Evolutionary conservation across 129 eudicot species (phyloP), one percentile per base, ranked within the genome.

Genomic region (Flaveria robusta): DNA sequence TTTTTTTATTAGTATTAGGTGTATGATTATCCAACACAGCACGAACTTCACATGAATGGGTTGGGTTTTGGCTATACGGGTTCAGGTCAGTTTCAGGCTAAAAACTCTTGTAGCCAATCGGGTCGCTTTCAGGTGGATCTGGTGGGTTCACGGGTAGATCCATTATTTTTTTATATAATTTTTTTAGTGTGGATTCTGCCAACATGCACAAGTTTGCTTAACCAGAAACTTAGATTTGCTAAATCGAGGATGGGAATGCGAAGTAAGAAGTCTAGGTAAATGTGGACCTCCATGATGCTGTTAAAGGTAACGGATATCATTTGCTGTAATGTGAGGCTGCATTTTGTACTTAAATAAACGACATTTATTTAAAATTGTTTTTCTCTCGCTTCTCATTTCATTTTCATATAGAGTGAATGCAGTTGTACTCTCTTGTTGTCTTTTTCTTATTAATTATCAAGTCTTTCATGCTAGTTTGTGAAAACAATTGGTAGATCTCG

Each of bases 241-340:
- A 93, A 88, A 77, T 93, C 98, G 18, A 72, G 98, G 70, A 93
- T 93, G 98, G 97, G 98, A 70, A 79, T 86, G 92, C 92, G 96
- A 37, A 90, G 98, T 69, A 90, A 90, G 91, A 89, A 88, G 74
- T 85, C 97, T 47, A 88, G 93, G 84, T 91, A 74, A 84, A 73
- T 29, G 70, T 29, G 7, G 49, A 42, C 18, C 24, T 56, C 42
- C 23, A 60, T 60, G 42, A 59, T 81, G 50, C 18, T 23, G 29
- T 60, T 13, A n/a, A 46, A 42, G 47, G 72, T 76, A 81, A 51
- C 75, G 42, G 10, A 50, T 31, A 29, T 10, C 26, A 62, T 46
- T 4, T 14, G 59, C 19, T 82, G 81, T 76, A 70, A 18, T 47
- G 10, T 15, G 78, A 66, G 52, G 41, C 78, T 59, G 39, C 78